Conservation (phyloP, 768 basidiomycete species). For the Pleurotus salmoneostramineus region DNA sequence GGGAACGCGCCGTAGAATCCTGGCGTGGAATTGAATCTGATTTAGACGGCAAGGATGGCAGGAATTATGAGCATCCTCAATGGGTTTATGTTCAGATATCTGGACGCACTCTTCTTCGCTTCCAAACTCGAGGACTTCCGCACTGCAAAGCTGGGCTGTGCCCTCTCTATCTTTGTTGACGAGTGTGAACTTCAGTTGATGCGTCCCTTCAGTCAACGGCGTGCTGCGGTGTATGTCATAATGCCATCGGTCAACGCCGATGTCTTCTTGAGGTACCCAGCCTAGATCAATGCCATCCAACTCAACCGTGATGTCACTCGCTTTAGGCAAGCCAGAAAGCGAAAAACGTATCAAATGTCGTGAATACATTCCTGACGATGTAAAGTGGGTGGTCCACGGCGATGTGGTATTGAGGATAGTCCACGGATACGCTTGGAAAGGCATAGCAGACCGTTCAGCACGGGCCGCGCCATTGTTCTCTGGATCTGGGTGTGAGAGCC, state of each 20-base stretch:
- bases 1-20: conserved; percentile 69
- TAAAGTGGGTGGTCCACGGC: conserved; percentile 59
- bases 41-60: neutral
- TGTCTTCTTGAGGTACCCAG: conserved; percentile 52
- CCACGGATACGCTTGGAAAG: conserved; percentile 76
- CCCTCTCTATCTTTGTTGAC: conserved; percentile 43
- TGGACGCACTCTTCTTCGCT: conserved; percentile 50
- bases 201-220: conserved; percentile 43
- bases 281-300: conserved; percentile 57
- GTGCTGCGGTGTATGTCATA: conserved; percentile 52
- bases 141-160: conserved; percentile 70
- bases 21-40: conserved; percentile 54
- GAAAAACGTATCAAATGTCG: conserved; percentile 67
- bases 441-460: conserved; percentile 70
- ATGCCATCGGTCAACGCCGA: conserved; percentile 74
- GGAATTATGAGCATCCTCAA: neutral
- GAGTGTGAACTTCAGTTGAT: conserved; percentile 57
- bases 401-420: conserved; percentile 56
- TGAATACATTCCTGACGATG: conserved; percentile 59
- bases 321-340: conserved; percentile 61
- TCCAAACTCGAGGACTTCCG: conserved; percentile 73
- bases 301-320: conserved; percentile 48
- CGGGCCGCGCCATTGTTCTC: conserved; percentile 24
- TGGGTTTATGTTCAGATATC: conserved; percentile 6
- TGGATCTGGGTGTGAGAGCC: conserved; percentile 42